phyloP scores from a whole-genome alignment of 345 rosid species.

The Citrus australasica region DNA sequence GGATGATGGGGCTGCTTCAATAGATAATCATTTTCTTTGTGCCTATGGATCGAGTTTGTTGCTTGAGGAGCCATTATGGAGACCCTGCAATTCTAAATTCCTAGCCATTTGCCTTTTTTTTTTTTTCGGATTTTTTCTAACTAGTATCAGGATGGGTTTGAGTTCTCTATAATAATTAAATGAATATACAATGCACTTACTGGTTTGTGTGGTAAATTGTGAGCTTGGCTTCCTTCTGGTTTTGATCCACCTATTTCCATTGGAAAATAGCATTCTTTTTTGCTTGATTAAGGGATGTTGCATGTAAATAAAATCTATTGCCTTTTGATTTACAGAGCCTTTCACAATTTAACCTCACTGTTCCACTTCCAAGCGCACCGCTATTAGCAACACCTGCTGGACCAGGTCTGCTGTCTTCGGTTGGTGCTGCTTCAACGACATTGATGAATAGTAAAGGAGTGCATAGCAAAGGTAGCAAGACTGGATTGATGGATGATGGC shows the following conservation, averaged over 20 bases:
- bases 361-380: conserved; percentile 76
- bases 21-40: background rate
- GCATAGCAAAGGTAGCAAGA: conserved; percentile 41
- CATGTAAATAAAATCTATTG: conserved; percentile 24
- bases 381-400: conserved; percentile 54
- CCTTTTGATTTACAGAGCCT: conserved; percentile 70
- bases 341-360: conserved; percentile 97
- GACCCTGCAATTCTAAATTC: conserved; percentile 3
- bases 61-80: conserved; percentile 1
- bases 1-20: background rate
- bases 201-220: conserved; percentile 3
- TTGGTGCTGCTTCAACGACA: conserved; percentile 47
- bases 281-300: conserved; percentile 7
- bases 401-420: conserved; percentile 46
- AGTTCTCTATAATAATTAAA: background rate
- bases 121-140: background rate
- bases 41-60: background rate
- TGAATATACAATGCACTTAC: background rate
- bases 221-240: background rate
- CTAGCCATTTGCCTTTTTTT: background rate
- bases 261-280: background rate
- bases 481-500: conserved; percentile 55
- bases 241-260: background rate
- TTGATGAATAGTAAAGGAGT: conserved; percentile 44
- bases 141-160: background rate